These are phyloP conservation scores for Zoysia matrella DNA, from an alignment of 202 grass and related monocot species.

Conservation along the genomic window DNA sequence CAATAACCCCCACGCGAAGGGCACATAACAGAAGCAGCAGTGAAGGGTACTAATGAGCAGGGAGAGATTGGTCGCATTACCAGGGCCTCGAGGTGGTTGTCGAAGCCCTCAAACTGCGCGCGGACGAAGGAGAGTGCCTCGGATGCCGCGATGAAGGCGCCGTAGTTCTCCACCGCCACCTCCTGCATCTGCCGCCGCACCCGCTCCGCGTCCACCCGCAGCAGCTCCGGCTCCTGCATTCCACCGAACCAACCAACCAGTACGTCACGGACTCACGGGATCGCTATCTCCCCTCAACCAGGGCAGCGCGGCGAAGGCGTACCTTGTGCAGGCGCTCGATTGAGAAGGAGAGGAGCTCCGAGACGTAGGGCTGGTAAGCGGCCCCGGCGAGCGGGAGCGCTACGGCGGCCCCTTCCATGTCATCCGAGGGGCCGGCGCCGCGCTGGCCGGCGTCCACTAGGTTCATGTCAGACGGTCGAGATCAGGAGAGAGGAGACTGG, in stretches of 20 bases:
- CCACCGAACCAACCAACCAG: slow-evolving; percentile 20
- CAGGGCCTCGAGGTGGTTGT: slow-evolving; percentile 85
- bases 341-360: slow-evolving; percentile 99
- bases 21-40: background rate
- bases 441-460: slow-evolving; percentile 48
- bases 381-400: slow-evolving; percentile 63
- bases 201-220: slow-evolving; percentile 94
- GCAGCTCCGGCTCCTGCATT: slow-evolving; percentile 87
- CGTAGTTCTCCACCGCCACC: slow-evolving; percentile 97
- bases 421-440: slow-evolving; percentile 18
- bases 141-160: slow-evolving; percentile 84
- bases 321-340: slow-evolving; percentile 99
- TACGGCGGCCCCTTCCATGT: slow-evolving; percentile 28
- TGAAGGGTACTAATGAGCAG: background rate
- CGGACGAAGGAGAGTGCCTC: slow-evolving; percentile 94
- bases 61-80: slow-evolving; percentile 38
- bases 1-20: background rate
- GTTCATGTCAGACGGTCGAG: slow-evolving; percentile 59
- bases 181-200: slow-evolving; percentile 99
- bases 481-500: slow-evolving; percentile 48
- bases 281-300: background rate
- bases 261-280: background rate
- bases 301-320: background rate
- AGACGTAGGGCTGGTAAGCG: slow-evolving; percentile 88
- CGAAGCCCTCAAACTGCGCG: slow-evolving; percentile 84